Base-by-base conservation (phyloP, 1,139 yeast genomes). In the Blastobotrys arbuscula region DNA sequence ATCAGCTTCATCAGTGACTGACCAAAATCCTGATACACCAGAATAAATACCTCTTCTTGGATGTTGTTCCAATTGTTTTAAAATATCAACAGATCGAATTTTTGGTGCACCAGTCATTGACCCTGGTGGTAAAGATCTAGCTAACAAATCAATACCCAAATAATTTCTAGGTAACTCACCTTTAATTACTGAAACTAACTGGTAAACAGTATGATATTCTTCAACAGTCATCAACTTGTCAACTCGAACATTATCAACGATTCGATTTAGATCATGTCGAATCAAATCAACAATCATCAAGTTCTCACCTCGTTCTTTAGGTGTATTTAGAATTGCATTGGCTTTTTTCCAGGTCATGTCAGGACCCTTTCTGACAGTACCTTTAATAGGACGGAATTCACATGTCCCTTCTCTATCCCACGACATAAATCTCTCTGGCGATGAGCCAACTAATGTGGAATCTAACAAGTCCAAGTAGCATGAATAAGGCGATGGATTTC, bases 31-130 rank as follows among this genome's bases (percentile, higher is more conserved):
- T 36, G 86, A 82, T 2, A 92, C 94, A 16, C 99, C 99, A 53
- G 96, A 86, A 63, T 94, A 94, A 3, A 90, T 69, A 0, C 97
- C 97, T 57, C 98, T 76, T 49, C 85, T 75, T 65, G 67, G 75
- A 61, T 56, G 62, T 24, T 53, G 62, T 60, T 71, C 88, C 50
- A 73, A 69, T 1, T 69, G 66, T 53, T 83, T 84, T 21, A 94
- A 72, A 13, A 94, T 67, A 63, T 90, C 94, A 2, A 92, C 96
- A 0, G 97, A 87, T 50, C 96, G 75, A 60, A 83, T 85, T 68
- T 94, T 94, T 1, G 99, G 99, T 0, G 99, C 98, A 2, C 99
- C 99, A 0, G 99, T 94, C 99, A 94, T 94, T 1, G 97, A 90
- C 0, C 99, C 99, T 0, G 99, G 97, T 1, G 99, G 98, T 34